Conservation (phyloP, 306 rosid species). For the Medicago arabica region DNA sequence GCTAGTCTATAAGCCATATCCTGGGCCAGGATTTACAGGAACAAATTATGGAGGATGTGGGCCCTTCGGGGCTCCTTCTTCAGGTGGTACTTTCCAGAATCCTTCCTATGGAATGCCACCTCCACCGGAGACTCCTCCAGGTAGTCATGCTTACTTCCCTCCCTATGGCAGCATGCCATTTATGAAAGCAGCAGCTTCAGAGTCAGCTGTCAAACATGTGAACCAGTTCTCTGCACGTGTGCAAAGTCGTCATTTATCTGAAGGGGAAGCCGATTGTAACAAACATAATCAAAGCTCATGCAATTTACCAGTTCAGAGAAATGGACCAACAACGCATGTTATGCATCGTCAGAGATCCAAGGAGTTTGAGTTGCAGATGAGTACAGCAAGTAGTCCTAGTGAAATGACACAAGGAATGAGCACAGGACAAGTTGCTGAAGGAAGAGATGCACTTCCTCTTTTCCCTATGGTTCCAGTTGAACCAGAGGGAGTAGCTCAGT, state of each 20-base stretch:
- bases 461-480: slow-evolving; percentile 52
- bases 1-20: slow-evolving; percentile 90
- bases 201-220: slow-evolving; percentile 64
- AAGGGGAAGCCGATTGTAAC: slow-evolving; percentile 46
- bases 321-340: slow-evolving; percentile 46
- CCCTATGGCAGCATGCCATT: slow-evolving; percentile 76
- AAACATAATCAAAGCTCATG: slow-evolving; percentile 54
- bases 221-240: slow-evolving; percentile 49
- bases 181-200: slow-evolving; percentile 59
- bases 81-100: slow-evolving; percentile 58
- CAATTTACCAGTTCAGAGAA: slow-evolving; percentile 51
- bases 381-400: slow-evolving; percentile 70
- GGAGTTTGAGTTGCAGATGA: slow-evolving; percentile 68
- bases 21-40: slow-evolving; percentile 71
- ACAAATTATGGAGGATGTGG: slow-evolving; percentile 68
- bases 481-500: slow-evolving; percentile 57
- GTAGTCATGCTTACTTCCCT: slow-evolving; percentile 62
- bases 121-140: slow-evolving; percentile 56
- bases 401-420: slow-evolving; percentile 49
- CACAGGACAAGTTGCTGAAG: slow-evolving; percentile 47
- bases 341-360: slow-evolving; percentile 48
- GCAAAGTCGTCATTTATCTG: slow-evolving; percentile 42
- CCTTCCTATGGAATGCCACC: slow-evolving; percentile 67
- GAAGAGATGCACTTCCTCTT: slow-evolving; percentile 61
- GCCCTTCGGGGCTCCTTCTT: slow-evolving; percentile 61